These are phyloP conservation scores for Phytopythium helicoides DNA, from an alignment of 352 stramenopile species.

Conservation along the genomic window DNA sequence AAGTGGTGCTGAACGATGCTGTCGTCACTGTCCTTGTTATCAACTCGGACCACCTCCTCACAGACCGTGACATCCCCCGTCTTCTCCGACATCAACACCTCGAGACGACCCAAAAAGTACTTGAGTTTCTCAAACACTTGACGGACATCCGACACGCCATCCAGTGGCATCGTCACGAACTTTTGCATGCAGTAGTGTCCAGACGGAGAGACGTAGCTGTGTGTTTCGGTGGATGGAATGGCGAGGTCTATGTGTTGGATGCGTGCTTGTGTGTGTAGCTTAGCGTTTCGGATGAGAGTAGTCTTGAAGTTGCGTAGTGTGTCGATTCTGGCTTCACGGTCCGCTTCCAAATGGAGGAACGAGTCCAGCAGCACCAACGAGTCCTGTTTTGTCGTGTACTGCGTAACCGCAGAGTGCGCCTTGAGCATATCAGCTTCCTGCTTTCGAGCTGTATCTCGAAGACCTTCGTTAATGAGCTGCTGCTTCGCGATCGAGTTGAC, in stretches of 20 bases:
- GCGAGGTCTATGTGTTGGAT: slow-evolving; percentile 18
- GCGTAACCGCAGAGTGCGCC: slow-evolving; percentile 19
- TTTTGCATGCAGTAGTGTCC: too few species aligned
- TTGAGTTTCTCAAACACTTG: too few species aligned
- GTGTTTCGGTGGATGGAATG: slow-evolving; percentile 15
- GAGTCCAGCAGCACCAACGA: slow-evolving; percentile 24
- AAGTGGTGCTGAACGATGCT: slow-evolving; percentile 26
- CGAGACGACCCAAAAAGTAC: too few species aligned
- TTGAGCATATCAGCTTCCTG: slow-evolving; percentile 17
- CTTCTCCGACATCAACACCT: too few species aligned
- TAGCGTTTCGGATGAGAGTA: slow-evolving; percentile 20
- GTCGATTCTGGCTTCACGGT: too few species aligned
- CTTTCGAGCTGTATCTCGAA: slow-evolving; percentile 13
- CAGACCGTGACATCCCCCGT: too few species aligned
- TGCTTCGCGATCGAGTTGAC: slow-evolving; percentile 30
- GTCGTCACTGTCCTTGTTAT: too few species aligned
- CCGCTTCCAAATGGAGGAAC: slow-evolving; percentile 18
- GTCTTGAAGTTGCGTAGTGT: too few species aligned
- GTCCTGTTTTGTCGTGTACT: slow-evolving; percentile 21
- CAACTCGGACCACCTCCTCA: too few species aligned
- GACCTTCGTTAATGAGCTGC: slow-evolving; percentile 28
- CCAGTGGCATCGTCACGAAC: too few species aligned
- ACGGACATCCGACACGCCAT: too few species aligned
- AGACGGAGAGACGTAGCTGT: slow-evolving; percentile 23
- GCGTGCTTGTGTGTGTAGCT: slow-evolving; percentile 20